Conservation (phyloP, 495 filamentous ascomycete genomes). For the Xylaria scruposa region DNA sequence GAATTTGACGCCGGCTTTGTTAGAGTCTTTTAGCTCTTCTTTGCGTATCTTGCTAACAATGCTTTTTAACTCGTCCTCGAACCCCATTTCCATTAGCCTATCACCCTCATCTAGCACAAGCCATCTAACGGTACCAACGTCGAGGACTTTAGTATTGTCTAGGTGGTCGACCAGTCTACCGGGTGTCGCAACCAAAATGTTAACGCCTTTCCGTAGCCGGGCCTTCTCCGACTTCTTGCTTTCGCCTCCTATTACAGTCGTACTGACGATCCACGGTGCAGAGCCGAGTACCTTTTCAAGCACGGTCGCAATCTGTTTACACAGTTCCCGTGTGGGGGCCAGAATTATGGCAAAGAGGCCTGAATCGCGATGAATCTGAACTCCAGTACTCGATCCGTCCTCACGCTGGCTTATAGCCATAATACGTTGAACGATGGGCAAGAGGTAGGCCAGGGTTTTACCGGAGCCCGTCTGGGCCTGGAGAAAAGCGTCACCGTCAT, state of each 20-base stretch:
- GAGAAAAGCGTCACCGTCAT: conserved; percentile 90
- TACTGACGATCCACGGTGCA: conserved; percentile 86
- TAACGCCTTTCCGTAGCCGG: conserved; percentile 86
- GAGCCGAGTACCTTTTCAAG: conserved; percentile 82
- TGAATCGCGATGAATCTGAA: conserved; percentile 74
- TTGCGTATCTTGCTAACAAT: conserved; percentile 79
- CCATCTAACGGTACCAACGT: conserved; percentile 90
- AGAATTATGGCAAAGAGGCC: conserved; percentile 92
- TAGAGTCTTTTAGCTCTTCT: conserved; percentile 49
- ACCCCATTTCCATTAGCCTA: conserved; percentile 94
- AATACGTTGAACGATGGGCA: conserved; percentile 89
- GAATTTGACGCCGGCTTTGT: conserved; percentile 49
- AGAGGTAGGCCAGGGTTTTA: conserved; percentile 91
- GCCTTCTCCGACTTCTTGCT: conserved; percentile 98
- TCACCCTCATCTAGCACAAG: conserved; percentile 95
- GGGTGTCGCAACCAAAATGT: conserved; percentile 93
- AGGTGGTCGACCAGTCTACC: conserved; percentile 89
- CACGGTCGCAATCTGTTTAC: conserved; percentile 88
- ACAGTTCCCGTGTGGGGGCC: conserved; percentile 90
- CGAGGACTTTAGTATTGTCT: conserved; percentile 85
- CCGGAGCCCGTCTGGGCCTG: conserved; percentile 97
- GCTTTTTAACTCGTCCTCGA: conserved; percentile 82
- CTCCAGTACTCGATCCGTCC: conserved; percentile 50
- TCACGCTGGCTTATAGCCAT: conserved; percentile 71
- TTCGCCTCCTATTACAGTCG: conserved; percentile 93